These are phyloP conservation scores for Nidularia pulvinata DNA, from an alignment of 768 basidiomycete species.

Conservation along the genomic window DNA sequence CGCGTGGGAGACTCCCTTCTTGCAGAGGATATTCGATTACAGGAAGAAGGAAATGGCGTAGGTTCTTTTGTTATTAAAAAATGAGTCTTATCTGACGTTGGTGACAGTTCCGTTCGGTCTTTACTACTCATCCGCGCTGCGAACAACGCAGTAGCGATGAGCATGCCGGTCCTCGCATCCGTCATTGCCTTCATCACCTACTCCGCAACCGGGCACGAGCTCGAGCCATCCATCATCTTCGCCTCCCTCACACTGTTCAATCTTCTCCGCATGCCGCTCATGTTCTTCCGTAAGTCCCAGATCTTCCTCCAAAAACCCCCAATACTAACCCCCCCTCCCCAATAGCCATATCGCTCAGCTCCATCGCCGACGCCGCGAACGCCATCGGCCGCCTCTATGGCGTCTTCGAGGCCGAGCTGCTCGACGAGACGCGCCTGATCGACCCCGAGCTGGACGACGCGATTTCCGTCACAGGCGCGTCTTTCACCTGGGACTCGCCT, in stretches of 20 bases:
- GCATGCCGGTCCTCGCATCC: constrained; percentile 77
- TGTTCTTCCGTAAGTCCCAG: constrained; percentile 55
- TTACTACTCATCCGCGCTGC: constrained; percentile 66
- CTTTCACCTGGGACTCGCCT: constrained; percentile 88
- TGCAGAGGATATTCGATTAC: constrained; percentile 69
- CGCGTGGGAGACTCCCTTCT: constrained; percentile 84
- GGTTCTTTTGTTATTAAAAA: constrained; percentile 8
- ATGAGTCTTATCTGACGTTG: background rate
- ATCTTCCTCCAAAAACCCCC: constrained; percentile 5
- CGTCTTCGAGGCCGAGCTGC: constrained; percentile 84
- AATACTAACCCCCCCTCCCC: background rate
- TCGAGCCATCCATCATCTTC: constrained; percentile 77
- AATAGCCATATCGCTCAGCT: constrained; percentile 67
- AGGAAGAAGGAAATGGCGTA: constrained; percentile 73
- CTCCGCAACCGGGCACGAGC: constrained; percentile 64
- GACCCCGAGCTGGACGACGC: constrained; percentile 62
- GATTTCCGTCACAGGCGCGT: constrained; percentile 62
- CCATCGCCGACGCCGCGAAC: constrained; percentile 85
- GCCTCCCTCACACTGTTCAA: constrained; percentile 86
- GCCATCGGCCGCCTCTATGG: constrained; percentile 75
- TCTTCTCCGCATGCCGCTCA: constrained; percentile 77
- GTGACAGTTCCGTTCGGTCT: constrained; percentile 57
- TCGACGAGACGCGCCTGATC: constrained; percentile 54
- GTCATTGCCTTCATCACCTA: constrained; percentile 81
- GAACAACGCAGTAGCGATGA: constrained; percentile 67